Evolutionary conservation across 2,329 filamentous ascomycete genomes (phyloP), one percentile per base, ranked within the genome.

Genomic region (Fusarium camptoceras): DNA sequence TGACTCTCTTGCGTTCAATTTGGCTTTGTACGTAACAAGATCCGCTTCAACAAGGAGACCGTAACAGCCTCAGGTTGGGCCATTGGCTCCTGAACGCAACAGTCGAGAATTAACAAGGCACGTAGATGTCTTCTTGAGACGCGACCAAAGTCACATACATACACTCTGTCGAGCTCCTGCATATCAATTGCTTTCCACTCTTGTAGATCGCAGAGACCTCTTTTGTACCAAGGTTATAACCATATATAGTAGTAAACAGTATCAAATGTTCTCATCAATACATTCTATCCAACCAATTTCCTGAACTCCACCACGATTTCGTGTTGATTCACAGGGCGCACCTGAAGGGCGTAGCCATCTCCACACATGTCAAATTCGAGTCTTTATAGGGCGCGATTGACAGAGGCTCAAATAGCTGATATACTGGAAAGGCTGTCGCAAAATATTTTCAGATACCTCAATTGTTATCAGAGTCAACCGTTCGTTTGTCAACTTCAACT

Each of bases 11-110:
- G 37, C 42, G 43, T 42, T 25, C 15, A 41, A 63, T 68, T 53
- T 70, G 27, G 44, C 55, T 54, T 64, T 56, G 63, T 71, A 71
- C 67, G 67, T 71, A 70, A 68, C 46, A 41, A 22, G 22, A 56
- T 54, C 57, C 51, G 64, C 48, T 37, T 48, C 31, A 14, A 46
- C 43, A 31, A 37, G 25, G 20, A 37, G 31, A 55, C 20, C 15
- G 44, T 42, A 59, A 70, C 24, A 10, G 46, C 39, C 22, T 22
- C n/a, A 6, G 12, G 15, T 6, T 24, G 24, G 25, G 7, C 8
- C 14, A 55, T 57, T 64, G 39, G 50, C 22, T 50, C 41, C 20
- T 55, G 20, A 6, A 28, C 14, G 22, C 31, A 43, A 11, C 18
- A 28, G 28, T 6, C 25, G 16, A 15, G 44, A 20, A 9, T 34